Evolutionary conservation across 2,329 filamentous ascomycete species (phyloP), one percentile per base, ranked within the genome.

Genomic region (Fusarium goolgardi): DNA sequence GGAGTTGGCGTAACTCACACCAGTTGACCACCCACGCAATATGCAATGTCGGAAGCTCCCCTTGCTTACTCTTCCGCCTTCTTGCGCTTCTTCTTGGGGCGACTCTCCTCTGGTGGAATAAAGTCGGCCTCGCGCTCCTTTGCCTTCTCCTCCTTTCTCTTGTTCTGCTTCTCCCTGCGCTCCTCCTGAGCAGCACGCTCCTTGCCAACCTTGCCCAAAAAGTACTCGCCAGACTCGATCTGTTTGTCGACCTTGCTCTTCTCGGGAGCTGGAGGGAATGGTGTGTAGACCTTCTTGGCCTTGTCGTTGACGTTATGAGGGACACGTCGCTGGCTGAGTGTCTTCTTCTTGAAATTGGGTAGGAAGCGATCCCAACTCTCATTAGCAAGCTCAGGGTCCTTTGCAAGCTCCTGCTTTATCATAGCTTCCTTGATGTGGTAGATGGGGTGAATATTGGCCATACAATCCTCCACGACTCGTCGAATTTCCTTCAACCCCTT

Each of bases 201-300:
- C 85, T 97, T 97, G 63, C 93, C 94, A 76, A 94, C 89, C 84
- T 97, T 97, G 76, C 90, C 90, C 76, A 99, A 81, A 80, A 98
- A 98, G 82, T 97, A 99, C 82, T 98, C 95, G 81, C 96, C 95
- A 73, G 89, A 94, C 84, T 99, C 96, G 83, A 99, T 97, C 86
- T 99, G 95, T 80, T 94, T 82, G 81, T 99, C 96, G 73, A 99
- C 88, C 88, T 98, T 99, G 88, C 94, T 97, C 92, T 97, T 97
- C 85, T 99, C 95, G 70, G 94, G 94, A 43, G 94, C 88, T 9
- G 96, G 96, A 49, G 96, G 96, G 89, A 99, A 99, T 12, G 96
- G 95, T 70, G 96, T 99, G 84, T 97, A 99, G 15, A 85, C 81
- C 86, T 97, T 98, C 87, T 95, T 97, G 77, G 84, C 81, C 86